phyloP scores from a whole-genome alignment of 495 filamentous ascomycete genomes.

The Margaritispora aquatica region DNA sequence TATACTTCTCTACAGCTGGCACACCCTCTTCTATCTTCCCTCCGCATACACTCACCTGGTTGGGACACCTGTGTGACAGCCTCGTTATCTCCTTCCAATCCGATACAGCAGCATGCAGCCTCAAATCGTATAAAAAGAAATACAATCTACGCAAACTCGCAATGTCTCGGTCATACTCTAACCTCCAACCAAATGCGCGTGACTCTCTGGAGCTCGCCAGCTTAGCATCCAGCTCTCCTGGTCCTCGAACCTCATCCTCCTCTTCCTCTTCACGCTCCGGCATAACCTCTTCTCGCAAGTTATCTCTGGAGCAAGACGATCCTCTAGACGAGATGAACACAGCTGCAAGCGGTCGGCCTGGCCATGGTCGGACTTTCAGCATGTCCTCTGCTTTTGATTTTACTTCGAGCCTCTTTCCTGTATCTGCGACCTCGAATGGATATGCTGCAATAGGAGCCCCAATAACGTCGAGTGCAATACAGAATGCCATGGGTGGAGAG shows the following conservation, averaged over 20 bases:
- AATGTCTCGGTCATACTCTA: constrained; percentile 22
- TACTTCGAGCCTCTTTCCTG: constrained; percentile 79
- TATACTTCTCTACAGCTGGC: too few species aligned
- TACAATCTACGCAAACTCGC: constrained; percentile 5
- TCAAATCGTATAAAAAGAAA: background rate
- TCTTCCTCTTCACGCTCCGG: constrained; percentile 69
- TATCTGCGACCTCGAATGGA: constrained; percentile 68
- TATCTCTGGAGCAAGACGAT: constrained; percentile 84
- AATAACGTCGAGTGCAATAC: constrained; percentile 42
- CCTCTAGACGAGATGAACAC: constrained; percentile 59
- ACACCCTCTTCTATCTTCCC: background rate
- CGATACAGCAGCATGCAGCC: background rate
- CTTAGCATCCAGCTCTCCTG: constrained; percentile 67
- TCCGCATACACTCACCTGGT: background rate
- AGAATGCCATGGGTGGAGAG: constrained; percentile 38
- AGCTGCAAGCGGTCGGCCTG: constrained; percentile 34
- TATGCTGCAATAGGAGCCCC: constrained; percentile 80
- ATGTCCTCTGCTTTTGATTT: constrained; percentile 94
- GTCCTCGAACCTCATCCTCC: constrained; percentile 37
- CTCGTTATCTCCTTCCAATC: background rate
- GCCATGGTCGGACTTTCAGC: constrained; percentile 69
- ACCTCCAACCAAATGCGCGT: constrained; percentile 42
- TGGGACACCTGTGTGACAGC: background rate
- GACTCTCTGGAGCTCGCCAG: constrained; percentile 97
- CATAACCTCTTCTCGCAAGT: constrained; percentile 82